Evolutionary conservation across 2,329 filamentous ascomycete species (phyloP).

Genomic region (Pseudocercospora eumusae): DNA sequence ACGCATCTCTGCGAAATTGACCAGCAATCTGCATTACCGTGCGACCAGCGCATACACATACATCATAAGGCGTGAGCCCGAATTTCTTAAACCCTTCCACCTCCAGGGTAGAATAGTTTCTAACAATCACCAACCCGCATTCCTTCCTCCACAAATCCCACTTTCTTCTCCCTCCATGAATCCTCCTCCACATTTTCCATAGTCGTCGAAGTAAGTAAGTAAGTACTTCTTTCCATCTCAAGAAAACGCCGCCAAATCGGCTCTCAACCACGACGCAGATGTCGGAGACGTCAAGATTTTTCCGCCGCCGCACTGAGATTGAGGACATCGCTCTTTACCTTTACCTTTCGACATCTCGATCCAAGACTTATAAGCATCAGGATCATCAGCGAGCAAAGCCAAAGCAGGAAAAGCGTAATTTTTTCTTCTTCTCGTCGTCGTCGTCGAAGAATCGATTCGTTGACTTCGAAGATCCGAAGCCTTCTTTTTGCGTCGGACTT

Average conservation of each 20-base stretch:
- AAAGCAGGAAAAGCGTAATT: constrained; percentile 2
- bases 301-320: too few species aligned
- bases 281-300: not conserved
- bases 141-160: too few species aligned
- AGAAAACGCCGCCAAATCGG: not conserved
- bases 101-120: too few species aligned
- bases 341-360: not conserved
- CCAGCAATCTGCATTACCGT: not conserved
- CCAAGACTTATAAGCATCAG: not conserved
- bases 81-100: too few species aligned
- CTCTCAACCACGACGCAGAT: not conserved
- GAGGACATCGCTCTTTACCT: too few species aligned
- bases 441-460: not conserved
- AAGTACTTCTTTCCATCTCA: too few species aligned
- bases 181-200: too few species aligned
- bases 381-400: constrained; percentile 1
- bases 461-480: not conserved
- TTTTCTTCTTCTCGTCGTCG: not conserved
- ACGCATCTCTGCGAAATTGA: not conserved
- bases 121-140: too few species aligned
- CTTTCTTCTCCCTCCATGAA: too few species aligned
- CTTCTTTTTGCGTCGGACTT: constrained; percentile 5
- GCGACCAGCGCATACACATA: not conserved
- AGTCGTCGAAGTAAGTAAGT: too few species aligned
- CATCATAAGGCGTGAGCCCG: not conserved